Base-by-base conservation (phyloP, 768 basidiomycete species). In the Phylloporus arenicola region DNA sequence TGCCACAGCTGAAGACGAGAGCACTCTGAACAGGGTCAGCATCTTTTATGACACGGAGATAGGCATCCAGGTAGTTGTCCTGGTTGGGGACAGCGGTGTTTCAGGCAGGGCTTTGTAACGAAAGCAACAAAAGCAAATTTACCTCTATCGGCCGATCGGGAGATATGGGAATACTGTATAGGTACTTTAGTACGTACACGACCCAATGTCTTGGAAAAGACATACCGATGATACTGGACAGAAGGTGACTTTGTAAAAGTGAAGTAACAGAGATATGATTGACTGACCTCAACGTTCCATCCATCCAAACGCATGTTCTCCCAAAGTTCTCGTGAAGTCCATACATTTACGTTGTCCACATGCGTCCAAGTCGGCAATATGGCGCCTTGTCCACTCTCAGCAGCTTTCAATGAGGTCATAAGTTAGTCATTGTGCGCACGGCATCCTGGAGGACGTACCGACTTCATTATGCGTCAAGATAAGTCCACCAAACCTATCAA, bases 61-160 rank as follows among this genome's bases (percentile, higher is more conserved):
- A 99, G 1, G 89, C 88, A 67, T 98, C 96, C 16, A 99, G 81
- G 67, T 99, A 97, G 62, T 94, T 93, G 67, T 96, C 89, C 84
- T 89, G 52, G 2, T 27, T 12, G 17, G 12, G 27, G 17, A 37
- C 17, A 46, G 13, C 43, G 40, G 29, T 22, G n/a, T 20, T 46
- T 43, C 48, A 47, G 43, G 22, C 22, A 8, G 27, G 22, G 5
- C 19, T 37, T 47, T 11, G 14, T 4, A 50, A 38, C 13, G n/a
- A 47, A 45, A 19, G 34, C 2, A 31, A 38, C 16, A 14, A 47
- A 45, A 17, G 35, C 2, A 31, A 19, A 43, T 72, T 43, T 62
- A 85, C 89, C 70, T 96, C 94, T 42, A 98, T 92, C 0, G 88
- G 88, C 6, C 86, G 84, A 63, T 94, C 86, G 1, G 91, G 89